phyloP scores from a whole-genome alignment of 1,139 yeast species.

The Pneumocystis jirovecii region DNA sequence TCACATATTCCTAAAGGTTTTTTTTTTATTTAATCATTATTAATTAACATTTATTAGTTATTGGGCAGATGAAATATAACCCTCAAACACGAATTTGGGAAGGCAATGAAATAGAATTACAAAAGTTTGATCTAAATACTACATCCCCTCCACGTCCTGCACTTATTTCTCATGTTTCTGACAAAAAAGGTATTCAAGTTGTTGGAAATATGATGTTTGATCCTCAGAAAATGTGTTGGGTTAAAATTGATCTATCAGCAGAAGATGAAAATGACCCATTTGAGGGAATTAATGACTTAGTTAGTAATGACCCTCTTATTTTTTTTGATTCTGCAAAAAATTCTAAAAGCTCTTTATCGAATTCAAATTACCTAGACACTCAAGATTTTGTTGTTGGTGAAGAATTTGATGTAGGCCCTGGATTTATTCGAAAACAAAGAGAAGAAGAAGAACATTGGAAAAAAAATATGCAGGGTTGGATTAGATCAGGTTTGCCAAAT shows the following conservation, averaged over 20 bases:
- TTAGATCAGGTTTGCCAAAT: slow-evolving; percentile 27
- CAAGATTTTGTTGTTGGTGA: slow-evolving; percentile 21
- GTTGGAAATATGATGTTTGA: slow-evolving; percentile 49
- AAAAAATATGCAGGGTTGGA: slow-evolving; percentile 41
- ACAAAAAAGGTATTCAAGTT: slow-evolving; percentile 23
- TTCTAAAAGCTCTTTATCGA: slow-evolving; percentile 1
- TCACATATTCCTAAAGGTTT: slow-evolving; percentile 13
- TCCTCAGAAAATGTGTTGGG: slow-evolving; percentile 43
- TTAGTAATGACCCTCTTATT: slow-evolving; percentile 12
- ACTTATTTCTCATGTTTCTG: slow-evolving; percentile 25
- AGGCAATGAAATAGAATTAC: slow-evolving; percentile 48
- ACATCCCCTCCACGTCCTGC: slow-evolving; percentile 21
- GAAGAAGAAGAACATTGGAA: slow-evolving; percentile 39
- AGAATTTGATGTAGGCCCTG: slow-evolving; percentile 33
- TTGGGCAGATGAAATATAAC: slow-evolving; percentile 40
- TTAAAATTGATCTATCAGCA: slow-evolving; percentile 24
- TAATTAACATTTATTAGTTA: slow-evolving; percentile 15
- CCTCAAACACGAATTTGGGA: slow-evolving; percentile 44
- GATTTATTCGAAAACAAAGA: slow-evolving; percentile 30
- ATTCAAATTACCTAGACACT: slow-evolving; percentile 11
- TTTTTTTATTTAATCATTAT: neutral
- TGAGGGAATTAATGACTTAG: slow-evolving; percentile 35
- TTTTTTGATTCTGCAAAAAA: slow-evolving; percentile 1
- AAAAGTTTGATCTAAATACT: slow-evolving; percentile 31
- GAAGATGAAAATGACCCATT: slow-evolving; percentile 32